Evolutionary conservation across 331 rosid genomes (phyloP).

Genomic region (Dryas integrifolia): DNA sequence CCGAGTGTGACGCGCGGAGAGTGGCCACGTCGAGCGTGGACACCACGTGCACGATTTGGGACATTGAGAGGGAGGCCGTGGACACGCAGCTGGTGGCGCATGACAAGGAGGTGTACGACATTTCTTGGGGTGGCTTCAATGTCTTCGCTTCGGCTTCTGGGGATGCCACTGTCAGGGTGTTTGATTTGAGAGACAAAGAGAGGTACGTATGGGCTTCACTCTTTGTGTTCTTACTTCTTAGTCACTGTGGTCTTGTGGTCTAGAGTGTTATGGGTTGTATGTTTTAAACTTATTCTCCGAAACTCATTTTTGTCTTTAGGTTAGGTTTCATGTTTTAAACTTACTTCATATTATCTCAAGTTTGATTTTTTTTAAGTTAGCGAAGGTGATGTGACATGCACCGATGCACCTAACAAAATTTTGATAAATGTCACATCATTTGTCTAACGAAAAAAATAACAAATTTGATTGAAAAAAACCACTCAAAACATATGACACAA

Average conservation of each 20-base stretch:
- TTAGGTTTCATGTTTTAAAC: no score
- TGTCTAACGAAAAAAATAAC: no score
- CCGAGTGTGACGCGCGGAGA: slow-evolving; percentile 31
- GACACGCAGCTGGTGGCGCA: slow-evolving; percentile 66
- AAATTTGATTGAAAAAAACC: no score
- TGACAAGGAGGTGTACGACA: slow-evolving; percentile 69
- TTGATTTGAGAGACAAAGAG: slow-evolving; percentile 62
- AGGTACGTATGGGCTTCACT: slow-evolving; percentile 15
- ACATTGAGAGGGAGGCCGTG: slow-evolving; percentile 49
- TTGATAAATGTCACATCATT: no score
- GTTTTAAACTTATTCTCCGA: no score
- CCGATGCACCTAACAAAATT: no score
- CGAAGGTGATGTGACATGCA: no score
- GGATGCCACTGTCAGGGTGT: slow-evolving; percentile 68
- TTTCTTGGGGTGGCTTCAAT: slow-evolving; percentile 66
- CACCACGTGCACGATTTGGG: slow-evolving; percentile 65
- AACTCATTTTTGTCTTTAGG: no score
- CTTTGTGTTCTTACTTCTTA: background rate
- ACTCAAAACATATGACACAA: no score
- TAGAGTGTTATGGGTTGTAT: no score
- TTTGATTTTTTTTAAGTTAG: no score
- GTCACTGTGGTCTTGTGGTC: background rate
- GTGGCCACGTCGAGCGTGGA: slow-evolving; percentile 55
- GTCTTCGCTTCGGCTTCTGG: slow-evolving; percentile 70
- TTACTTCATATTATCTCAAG: no score